Evolutionary conservation across 805 yeast genomes (phyloP), one percentile per base, ranked within the genome.

Genomic region (Saccharomycopsis synnaedendra): DNA sequence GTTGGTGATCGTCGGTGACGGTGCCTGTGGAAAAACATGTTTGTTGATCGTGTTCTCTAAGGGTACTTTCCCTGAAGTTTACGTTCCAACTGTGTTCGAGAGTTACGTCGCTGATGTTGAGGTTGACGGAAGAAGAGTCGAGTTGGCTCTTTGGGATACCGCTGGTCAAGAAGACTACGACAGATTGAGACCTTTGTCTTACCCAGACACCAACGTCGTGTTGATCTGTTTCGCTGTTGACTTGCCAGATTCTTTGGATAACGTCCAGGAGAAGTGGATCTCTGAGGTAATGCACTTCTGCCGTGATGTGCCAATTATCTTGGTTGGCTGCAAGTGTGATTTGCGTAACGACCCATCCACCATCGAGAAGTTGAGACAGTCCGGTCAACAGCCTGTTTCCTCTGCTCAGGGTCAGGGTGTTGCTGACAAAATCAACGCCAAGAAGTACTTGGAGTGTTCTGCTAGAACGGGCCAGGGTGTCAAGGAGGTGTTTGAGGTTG

Each of bases 91-190:
- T 29, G 97, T 90, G 53, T 90, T 90, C 61, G 97, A 90, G 66
- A 93, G 89, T 73, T 93, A 90, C 67, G 97, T 90, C 59, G 95
- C 97, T 42, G 96, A 88, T 65, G 97, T 90, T 50, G 96, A 80
- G 62, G 82, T 83, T 50, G 90, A 84, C 59, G 94, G 95, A 44
- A 84, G 90, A 67, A 78, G 85, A 64, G 97, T 90, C 50, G 96
- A 89, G 65, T 72, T 88, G 66, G 95, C 96, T 5, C 72, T 88
- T 57, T 88, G 96, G 96, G 96, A 88, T 87, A 88, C 96, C 57
- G 96, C 97, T 48, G 97, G 97, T 56, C 97, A 88, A 76, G 97
- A 88, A 73, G 97, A 89, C 71, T 88, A 88, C 64, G 96, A 87
- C 67, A 84, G 96, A 32, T 47, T 51, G 10, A 51, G 54, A 51